Percentiles rank a stretch among this genome's conserved stretches.
These are phyloP conservation scores for Raffaelea arxii DNA, from an alignment of 2,329 filamentous ascomycete genomes.

Conservation along the genomic window DNA sequence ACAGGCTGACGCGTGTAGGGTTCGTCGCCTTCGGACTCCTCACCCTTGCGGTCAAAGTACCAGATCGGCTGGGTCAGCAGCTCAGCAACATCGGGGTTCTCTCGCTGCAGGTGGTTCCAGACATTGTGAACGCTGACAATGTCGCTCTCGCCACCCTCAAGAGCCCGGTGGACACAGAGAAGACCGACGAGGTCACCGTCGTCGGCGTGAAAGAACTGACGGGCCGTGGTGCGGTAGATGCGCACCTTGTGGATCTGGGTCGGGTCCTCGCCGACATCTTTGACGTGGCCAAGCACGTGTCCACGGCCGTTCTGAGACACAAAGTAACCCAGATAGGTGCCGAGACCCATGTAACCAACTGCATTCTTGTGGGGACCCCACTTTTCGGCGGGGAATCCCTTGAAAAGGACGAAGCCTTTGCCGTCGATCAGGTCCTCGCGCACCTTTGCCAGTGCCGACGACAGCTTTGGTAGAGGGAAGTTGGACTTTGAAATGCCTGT, in stretches of 20 bases:
- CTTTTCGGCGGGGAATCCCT: slow-evolving; percentile 64
- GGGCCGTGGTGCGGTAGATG: slow-evolving; percentile 81
- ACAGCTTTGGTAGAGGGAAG: slow-evolving; percentile 33
- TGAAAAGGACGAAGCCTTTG: slow-evolving; percentile 86
- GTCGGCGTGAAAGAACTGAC: slow-evolving; percentile 80
- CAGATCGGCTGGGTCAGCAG: slow-evolving; percentile 68
- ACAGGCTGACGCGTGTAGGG: slow-evolving; percentile 64
- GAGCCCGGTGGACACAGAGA: slow-evolving; percentile 67
- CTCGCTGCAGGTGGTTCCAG: slow-evolving; percentile 67
- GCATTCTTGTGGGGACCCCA: slow-evolving; percentile 77
- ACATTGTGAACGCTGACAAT: slow-evolving; percentile 70
- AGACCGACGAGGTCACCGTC: slow-evolving; percentile 76
- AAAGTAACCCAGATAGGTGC: slow-evolving; percentile 79
- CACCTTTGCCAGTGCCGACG: slow-evolving; percentile 23
- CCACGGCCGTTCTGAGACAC: slow-evolving; percentile 77
- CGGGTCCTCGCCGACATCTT: slow-evolving; percentile 76
- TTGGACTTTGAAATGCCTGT: slow-evolving; percentile 51
- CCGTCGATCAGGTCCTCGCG: slow-evolving; percentile 53
- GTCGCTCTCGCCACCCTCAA: slow-evolving; percentile 77
- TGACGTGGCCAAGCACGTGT: slow-evolving; percentile 81
- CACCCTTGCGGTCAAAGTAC: slow-evolving; percentile 90
- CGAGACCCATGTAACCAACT: slow-evolving; percentile 83
- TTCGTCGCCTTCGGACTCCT: slow-evolving; percentile 64
- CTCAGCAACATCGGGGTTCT: slow-evolving; percentile 70
- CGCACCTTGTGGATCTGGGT: slow-evolving; percentile 76